These are phyloP conservation scores for Collybia nuda DNA, from an alignment of 768 basidiomycete species.

Conservation along the genomic window DNA sequence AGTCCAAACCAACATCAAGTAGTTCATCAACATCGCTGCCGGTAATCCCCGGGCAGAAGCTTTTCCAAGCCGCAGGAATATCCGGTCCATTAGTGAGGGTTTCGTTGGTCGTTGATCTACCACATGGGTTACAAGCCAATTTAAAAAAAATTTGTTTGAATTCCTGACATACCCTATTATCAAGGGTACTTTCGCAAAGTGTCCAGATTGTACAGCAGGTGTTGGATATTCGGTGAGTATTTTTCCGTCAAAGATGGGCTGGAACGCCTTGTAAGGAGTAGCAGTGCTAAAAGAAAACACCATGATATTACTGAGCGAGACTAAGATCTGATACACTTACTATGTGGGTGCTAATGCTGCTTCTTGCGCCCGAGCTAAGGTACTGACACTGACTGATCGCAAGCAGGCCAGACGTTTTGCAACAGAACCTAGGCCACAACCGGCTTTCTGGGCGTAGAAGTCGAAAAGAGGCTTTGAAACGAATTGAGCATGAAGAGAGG, in stretches of 20 bases:
- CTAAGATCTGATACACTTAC: slow-evolving; percentile 28
- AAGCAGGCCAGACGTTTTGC: slow-evolving; percentile 43
- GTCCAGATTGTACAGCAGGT: slow-evolving; percentile 38
- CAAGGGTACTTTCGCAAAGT: slow-evolving; percentile 49
- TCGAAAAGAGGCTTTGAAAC: slow-evolving; percentile 47
- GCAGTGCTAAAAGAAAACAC: no score
- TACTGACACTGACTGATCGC: slow-evolving; percentile 47
- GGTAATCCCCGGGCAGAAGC: slow-evolving; percentile 46
- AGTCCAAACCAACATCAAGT: slow-evolving; percentile 20
- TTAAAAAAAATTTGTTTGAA: not conserved
- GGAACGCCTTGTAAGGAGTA: slow-evolving; percentile 41
- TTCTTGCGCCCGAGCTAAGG: slow-evolving; percentile 56
- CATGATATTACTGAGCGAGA: slow-evolving; percentile 21
- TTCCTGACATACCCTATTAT: slow-evolving; percentile 52
- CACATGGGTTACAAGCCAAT: not conserved
- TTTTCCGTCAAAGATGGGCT: slow-evolving; percentile 55
- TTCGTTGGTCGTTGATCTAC: slow-evolving; percentile 59
- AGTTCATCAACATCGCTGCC: slow-evolving; percentile 35
- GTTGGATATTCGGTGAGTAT: slow-evolving; percentile 53
- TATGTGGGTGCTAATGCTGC: slow-evolving; percentile 35
- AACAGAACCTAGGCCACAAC: slow-evolving; percentile 41
- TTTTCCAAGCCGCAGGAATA: slow-evolving; percentile 33
- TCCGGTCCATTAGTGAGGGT: slow-evolving; percentile 43
- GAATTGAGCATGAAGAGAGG: not conserved
- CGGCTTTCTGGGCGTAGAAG: slow-evolving; percentile 47